Conservation (phyloP, 2,329 filamentous ascomycete species). For the Daldinia sp. region DNA sequence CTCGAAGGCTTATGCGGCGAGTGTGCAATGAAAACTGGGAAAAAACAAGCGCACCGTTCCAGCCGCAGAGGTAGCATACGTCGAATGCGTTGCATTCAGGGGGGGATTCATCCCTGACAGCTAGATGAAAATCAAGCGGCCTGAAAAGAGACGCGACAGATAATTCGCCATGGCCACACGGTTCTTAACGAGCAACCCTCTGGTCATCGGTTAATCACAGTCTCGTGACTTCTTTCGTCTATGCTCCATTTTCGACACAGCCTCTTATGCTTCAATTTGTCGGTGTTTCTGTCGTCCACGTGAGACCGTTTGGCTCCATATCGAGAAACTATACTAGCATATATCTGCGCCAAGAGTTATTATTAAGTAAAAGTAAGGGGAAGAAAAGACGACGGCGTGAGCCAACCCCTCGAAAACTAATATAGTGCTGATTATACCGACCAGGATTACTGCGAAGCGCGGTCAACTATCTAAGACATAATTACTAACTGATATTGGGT, state of each 20-base stretch:
- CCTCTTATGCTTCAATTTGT: background rate
- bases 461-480: background rate
- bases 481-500: background rate
- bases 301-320: background rate
- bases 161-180: background rate
- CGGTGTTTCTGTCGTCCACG: background rate
- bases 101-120: background rate
- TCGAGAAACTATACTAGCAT: background rate
- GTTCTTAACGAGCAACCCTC: background rate
- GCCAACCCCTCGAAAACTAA: background rate
- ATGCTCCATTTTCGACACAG: background rate
- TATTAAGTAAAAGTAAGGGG: background rate
- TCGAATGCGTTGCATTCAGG: background rate
- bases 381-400: background rate
- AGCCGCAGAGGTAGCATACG: constrained; percentile 46
- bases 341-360: background rate
- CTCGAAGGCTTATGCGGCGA: constrained; percentile 74
- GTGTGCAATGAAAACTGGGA: constrained; percentile 63
- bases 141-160: background rate
- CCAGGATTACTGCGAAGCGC: background rate
- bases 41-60: constrained; percentile 53
- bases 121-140: background rate
- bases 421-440: background rate
- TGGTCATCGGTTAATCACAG: background rate
- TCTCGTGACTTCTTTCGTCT: background rate